Evolutionary conservation across 176 grass and related monocot species (phyloP).

Genomic region (Avena sativa): DNA sequence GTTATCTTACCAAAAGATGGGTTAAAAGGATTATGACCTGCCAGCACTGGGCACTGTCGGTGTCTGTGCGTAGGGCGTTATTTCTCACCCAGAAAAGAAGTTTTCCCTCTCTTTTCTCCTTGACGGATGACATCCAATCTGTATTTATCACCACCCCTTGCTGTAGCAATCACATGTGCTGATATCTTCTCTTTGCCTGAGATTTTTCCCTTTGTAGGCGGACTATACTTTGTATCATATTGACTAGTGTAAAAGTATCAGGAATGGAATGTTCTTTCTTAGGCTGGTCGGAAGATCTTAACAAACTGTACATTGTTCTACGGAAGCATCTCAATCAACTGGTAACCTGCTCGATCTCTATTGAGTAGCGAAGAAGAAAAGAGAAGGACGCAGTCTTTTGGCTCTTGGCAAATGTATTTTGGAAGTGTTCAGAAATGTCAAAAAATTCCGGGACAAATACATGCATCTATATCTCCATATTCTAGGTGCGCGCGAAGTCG

Average conservation of each 20-base stretch:
- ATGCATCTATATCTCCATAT: too few species aligned
- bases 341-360: neutral
- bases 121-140: slow-evolving; percentile 29
- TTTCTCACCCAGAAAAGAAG: slow-evolving; percentile 42
- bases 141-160: slow-evolving; percentile 35
- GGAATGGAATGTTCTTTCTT: slow-evolving; percentile 30
- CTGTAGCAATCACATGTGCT: slow-evolving; percentile 31
- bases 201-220: slow-evolving; percentile 31
- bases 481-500: too few species aligned
- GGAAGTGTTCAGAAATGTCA: too few species aligned
- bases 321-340: neutral
- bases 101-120: slow-evolving; percentile 15
- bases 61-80: slow-evolving; percentile 18
- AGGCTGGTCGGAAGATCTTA: neutral
- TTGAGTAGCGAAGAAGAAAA: neutral
- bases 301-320: slow-evolving; percentile 5
- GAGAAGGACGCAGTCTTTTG: too few species aligned
- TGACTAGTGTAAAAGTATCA: slow-evolving; percentile 27
- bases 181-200: slow-evolving; percentile 34
- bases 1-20: slow-evolving; percentile 38
- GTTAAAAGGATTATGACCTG: slow-evolving; percentile 45
- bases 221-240: slow-evolving; percentile 37
- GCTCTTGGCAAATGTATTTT: too few species aligned
- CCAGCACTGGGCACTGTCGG: neutral
- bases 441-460: too few species aligned